These are phyloP conservation scores for Fusarium sarcochroum DNA, from an alignment of 2,329 filamentous ascomycete species.

Conservation along the genomic window DNA sequence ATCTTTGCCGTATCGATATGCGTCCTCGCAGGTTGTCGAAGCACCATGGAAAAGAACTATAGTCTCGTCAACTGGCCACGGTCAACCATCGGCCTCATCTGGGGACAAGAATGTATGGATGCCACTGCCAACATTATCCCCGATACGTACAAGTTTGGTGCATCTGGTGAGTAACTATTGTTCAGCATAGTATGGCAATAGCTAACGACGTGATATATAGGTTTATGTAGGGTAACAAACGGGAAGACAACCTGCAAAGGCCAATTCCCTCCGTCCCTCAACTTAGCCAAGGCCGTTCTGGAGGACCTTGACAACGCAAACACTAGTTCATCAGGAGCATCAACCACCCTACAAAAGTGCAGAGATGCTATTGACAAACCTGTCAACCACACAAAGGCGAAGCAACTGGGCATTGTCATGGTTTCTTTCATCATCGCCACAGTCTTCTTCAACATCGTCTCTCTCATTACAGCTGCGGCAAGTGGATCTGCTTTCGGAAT, in stretches of 20 bases:
- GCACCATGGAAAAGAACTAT: conserved; percentile 31
- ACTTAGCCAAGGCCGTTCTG: conserved; percentile 31
- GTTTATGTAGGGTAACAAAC: conserved; percentile 27
- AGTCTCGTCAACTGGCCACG: conserved; percentile 40
- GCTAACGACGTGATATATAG: neutral
- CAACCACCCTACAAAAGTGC: conserved; percentile 14
- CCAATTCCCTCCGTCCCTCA: conserved; percentile 35
- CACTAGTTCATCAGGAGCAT: neutral
- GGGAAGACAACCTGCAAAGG: conserved; percentile 21
- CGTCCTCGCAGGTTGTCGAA: conserved; percentile 35
- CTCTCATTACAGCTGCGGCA: conserved; percentile 13
- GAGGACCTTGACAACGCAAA: conserved; percentile 24
- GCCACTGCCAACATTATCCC: conserved; percentile 28
- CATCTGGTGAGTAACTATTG: conserved; percentile 13
- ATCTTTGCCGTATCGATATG: conserved; percentile 38
- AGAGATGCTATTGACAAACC: conserved; percentile 24
- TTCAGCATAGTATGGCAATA: rapidly evolving
- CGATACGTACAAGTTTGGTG: conserved; percentile 32
- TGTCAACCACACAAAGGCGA: conserved; percentile 21
- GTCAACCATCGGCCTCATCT: conserved; percentile 31
- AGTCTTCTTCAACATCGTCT: conserved; percentile 32
- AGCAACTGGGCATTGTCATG: conserved; percentile 21
- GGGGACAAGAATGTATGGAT: conserved; percentile 28
- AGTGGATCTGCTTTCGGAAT: neutral
- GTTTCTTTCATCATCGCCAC: conserved; percentile 30